phyloP scores from a whole-genome alignment of 2,329 filamentous ascomycete species.

The Neopestalotiopsis clavispora region DNA sequence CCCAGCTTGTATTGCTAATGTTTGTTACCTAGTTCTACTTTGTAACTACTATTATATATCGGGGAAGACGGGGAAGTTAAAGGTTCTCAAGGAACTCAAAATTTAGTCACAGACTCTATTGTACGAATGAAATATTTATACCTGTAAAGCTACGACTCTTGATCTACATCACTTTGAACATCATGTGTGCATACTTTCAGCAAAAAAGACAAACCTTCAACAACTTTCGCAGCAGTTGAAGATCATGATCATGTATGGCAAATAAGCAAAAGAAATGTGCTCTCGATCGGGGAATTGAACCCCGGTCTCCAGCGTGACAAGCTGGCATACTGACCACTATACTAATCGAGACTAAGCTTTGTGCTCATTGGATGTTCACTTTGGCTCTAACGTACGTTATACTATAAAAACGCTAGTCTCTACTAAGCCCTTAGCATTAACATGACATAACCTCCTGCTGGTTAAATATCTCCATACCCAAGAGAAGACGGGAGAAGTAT shows the following conservation, averaged over 20 bases:
- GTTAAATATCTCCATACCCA: no score
- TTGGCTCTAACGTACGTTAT: not conserved
- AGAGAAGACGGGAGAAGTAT: no score
- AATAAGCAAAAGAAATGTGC: conserved; percentile 16
- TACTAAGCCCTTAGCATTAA: no score
- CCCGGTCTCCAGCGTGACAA: conserved; percentile 39
- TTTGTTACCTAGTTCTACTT: conserved; percentile 8
- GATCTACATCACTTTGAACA: no score
- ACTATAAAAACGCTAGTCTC: not conserved
- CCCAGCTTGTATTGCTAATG: conserved; percentile 12
- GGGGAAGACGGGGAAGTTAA: not conserved
- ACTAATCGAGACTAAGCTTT: conserved; percentile 31
- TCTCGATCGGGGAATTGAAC: conserved; percentile 43
- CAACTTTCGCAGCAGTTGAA: not conserved
- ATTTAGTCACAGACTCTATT: not conserved
- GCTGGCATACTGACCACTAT: conserved; percentile 36
- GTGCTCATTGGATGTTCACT: not conserved
- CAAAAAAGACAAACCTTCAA: not conserved
- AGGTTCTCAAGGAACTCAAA: not conserved
- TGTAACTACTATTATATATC: not conserved
- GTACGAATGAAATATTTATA: not conserved
- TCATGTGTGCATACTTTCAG: no score
- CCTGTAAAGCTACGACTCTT: no score
- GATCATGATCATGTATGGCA: not conserved
- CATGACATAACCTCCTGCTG: no score